Base-by-base conservation (phyloP, 768 basidiomycete genomes). In the Chiua virens region DNA sequence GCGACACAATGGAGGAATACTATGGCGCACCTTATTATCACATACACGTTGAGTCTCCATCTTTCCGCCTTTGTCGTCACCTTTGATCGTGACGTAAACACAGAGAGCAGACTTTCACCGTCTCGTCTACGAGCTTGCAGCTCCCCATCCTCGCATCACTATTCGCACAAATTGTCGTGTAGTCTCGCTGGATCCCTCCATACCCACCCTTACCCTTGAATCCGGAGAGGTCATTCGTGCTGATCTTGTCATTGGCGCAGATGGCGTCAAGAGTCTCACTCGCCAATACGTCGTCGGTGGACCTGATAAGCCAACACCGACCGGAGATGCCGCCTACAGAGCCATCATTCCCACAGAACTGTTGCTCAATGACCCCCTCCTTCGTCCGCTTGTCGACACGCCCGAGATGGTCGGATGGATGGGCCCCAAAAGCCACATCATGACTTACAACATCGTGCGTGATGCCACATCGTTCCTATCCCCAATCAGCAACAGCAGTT, bases 311-410 rank as follows among this genome's bases (percentile, higher is more conserved):
- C 71, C 78, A 0, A 74, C 74, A 0, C 73, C 80, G 5, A 86
- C 86, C 0, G 86, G 83, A 0, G 83, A 87, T 57, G 79, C 81
- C 0, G 85, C 82, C 0, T 86, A 83, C 58, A 75, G 85, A 44
- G 79, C 80, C 5, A 69, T 77, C 25, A 69, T 86, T 32, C 70
- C 78, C 3, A 72, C 80, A 0, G 68, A 60, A 34, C 41, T 69
- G 1, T 68, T 86, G 62, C 49, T 80, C 11, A 58, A 62, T 10
- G 80, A 87, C 53, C 79, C 79, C 0, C 79, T 81, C 7, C 71
- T 87, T 23, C 71, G 65, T 50, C 49, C 61, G 2, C 68, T 87
- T 13, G 73, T 84, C 0, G 81, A 86, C 14, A 64, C 58, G 1
- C 71, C 77, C 0, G 77, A 81, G 49, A 77, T 80, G 73, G 79